Conservation (phyloP, 768 basidiomycete species). For the Calocera viscosa region DNA sequence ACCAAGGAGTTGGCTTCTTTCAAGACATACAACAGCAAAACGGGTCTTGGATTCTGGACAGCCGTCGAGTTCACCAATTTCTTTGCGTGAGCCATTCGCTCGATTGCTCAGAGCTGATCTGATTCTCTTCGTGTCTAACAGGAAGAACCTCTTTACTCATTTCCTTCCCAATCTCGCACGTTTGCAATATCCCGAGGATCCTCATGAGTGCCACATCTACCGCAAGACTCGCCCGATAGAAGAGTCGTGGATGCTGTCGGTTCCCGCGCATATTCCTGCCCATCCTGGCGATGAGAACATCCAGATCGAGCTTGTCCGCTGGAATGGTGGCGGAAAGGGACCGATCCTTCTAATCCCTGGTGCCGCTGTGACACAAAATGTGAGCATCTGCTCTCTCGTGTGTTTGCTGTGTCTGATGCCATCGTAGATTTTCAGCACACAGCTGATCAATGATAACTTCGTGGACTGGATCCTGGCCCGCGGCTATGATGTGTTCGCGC, state of each 20-base stretch:
- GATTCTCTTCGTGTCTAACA: neutral
- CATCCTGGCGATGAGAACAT: neutral
- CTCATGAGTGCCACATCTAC: neutral
- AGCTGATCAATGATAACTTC: neutral
- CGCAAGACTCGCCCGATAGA: neutral
- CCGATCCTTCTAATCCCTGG: neutral
- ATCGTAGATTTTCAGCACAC: neutral
- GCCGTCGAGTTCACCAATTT: neutral
- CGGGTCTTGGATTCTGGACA: neutral
- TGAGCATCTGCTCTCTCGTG: neutral
- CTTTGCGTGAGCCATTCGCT: neutral
- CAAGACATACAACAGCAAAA: neutral
- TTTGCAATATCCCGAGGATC: neutral
- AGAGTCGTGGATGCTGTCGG: neutral
- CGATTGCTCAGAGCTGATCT: neutral
- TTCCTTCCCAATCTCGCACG: neutral
- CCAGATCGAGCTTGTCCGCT: neutral
- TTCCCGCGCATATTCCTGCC: neutral
- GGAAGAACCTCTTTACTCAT: neutral
- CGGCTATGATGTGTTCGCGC: conserved; percentile 5
- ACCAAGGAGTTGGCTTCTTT: conserved; percentile 3
- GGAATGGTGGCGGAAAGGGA: neutral
- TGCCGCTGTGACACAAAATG: neutral
- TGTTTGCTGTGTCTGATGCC: neutral
- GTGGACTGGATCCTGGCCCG: conserved; percentile 4